phyloP scores from a whole-genome alignment of 1,284 basidiomycete species.

The Ganoderma leucocontextum region DNA sequence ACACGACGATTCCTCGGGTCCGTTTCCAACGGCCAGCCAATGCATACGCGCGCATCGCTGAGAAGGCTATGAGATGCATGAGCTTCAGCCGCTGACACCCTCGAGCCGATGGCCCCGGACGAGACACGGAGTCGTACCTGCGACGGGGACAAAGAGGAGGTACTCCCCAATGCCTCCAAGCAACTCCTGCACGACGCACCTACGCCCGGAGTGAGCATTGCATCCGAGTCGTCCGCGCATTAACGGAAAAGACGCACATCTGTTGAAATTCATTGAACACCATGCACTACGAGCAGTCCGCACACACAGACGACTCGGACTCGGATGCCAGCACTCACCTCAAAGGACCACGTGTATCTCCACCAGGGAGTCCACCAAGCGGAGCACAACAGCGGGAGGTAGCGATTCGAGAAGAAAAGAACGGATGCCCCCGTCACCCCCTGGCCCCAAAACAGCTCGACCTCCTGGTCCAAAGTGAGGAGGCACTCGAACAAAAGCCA shows the following conservation, averaged over 20 bases:
- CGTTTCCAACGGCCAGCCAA: background rate
- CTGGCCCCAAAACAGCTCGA: conserved; percentile 13
- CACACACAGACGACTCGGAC: background rate
- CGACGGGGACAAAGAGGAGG: conserved; percentile 8
- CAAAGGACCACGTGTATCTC: background rate
- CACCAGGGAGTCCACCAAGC: conserved; percentile 13
- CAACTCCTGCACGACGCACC: background rate
- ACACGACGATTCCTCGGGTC: background rate
- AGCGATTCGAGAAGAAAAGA: conserved; percentile 14
- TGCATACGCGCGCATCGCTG: conserved; percentile 12
- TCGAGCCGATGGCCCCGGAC: background rate
- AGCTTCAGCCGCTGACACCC: background rate
- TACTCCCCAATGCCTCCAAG: conserved; percentile 2
- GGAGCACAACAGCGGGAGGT: conserved; percentile 4
- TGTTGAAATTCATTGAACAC: background rate
- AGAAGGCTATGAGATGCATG: background rate
- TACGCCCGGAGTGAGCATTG: background rate
- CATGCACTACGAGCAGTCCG: background rate
- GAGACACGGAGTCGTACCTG: background rate
- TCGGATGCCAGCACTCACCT: background rate
- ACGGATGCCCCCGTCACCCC: conserved; percentile 3
- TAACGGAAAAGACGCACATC: background rate
- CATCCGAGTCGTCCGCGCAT: background rate
- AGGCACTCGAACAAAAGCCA: conserved; percentile 9
- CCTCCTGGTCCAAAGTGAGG: conserved; percentile 10